A percentile compares a stretch with the other conserved stretches of the same genome.
Evolutionary conservation across 2,329 filamentous ascomycete genomes (phyloP).

Genomic region (Malbranchea zuffiana): DNA sequence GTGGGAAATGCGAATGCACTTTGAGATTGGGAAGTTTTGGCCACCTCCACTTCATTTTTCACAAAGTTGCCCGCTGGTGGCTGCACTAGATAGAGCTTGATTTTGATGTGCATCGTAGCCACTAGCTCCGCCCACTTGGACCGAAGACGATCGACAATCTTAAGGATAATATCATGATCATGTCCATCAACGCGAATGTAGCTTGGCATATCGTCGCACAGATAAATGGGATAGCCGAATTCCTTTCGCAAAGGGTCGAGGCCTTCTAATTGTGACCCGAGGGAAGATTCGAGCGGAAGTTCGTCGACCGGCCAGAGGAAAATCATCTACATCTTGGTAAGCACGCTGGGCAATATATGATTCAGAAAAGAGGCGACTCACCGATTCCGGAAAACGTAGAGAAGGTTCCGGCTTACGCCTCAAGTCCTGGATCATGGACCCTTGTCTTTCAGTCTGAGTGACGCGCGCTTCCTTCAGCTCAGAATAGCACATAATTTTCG

Average conservation of each 20-base stretch:
- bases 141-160: constrained; percentile 24
- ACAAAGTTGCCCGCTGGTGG: constrained; percentile 18
- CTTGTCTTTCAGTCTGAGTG: constrained; percentile 18
- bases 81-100: constrained; percentile 27
- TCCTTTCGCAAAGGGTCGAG: constrained; percentile 37
- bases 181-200: constrained; percentile 25
- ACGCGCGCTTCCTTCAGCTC: constrained; percentile 19
- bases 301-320: constrained; percentile 40
- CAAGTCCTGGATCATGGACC: constrained; percentile 18
- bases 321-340: constrained; percentile 21
- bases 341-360: constrained; percentile 7
- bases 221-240: constrained; percentile 33
- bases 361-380: constrained; percentile 11
- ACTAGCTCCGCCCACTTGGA: constrained; percentile 23
- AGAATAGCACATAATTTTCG: constrained; percentile 20
- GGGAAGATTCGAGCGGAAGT: constrained; percentile 28
- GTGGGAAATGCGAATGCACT: constrained; percentile 13
- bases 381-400: constrained; percentile 20
- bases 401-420: constrained; percentile 20
- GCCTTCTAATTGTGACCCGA: constrained; percentile 34
- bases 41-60: constrained; percentile 20
- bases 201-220: constrained; percentile 22
- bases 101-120: constrained; percentile 21
- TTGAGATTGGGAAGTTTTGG: constrained; percentile 12
- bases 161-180: constrained; percentile 25